Evolutionary conservation across 192 early-diverging fungal genomes (phyloP).

Genomic region (Gamsiella multidivaricata): DNA sequence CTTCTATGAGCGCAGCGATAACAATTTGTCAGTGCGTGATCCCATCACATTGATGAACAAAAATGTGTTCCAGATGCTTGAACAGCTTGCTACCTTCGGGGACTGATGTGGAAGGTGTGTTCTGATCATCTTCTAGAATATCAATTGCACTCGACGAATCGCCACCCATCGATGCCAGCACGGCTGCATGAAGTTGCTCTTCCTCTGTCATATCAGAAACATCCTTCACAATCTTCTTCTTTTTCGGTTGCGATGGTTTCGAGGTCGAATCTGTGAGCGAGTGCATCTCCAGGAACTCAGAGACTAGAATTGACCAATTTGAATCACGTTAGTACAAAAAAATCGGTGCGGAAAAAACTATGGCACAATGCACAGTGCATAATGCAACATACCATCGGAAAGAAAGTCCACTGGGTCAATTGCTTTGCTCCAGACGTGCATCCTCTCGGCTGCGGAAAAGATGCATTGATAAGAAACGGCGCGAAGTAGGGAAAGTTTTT

Average conservation of each 20-base stretch:
- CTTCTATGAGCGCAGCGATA: conserved; percentile 10
- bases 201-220: conserved; percentile 87
- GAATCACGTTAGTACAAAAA: background rate
- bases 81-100: conserved; percentile 20
- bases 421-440: conserved; percentile 73
- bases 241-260: conserved; percentile 43
- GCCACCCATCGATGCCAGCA: conserved; percentile 75
- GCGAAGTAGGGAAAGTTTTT: no score
- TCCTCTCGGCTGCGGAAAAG: conserved; percentile 73
- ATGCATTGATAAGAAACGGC: background rate
- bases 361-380: background rate
- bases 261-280: conserved; percentile 54
- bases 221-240: conserved; percentile 51
- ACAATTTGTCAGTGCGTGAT: background rate
- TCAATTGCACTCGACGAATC: conserved; percentile 38
- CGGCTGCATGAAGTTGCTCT: conserved; percentile 86
- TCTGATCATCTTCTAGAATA: conserved; percentile 13
- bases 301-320: conserved; percentile 51
- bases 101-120: background rate
- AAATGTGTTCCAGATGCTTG: background rate
- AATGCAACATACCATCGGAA: conserved; percentile 64
- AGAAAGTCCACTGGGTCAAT: conserved; percentile 75
- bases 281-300: conserved; percentile 68
- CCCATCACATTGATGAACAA: background rate
- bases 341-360: background rate